Evolutionary conservation across 129 eudicot species (phyloP), one percentile per base, ranked within the genome.

Genomic region (Oenanthe sinensis): DNA sequence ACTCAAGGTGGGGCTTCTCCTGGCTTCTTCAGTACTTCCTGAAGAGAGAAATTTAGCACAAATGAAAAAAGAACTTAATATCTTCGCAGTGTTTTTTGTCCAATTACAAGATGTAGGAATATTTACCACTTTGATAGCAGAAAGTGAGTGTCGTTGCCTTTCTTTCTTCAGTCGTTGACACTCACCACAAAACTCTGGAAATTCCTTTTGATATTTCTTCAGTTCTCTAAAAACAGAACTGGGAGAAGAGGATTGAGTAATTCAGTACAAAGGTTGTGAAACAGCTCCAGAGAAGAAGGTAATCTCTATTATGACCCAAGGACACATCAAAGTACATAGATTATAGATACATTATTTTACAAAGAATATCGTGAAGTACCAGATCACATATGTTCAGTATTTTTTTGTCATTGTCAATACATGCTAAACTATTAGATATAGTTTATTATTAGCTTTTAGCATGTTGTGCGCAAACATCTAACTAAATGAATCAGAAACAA

Each of bases 141-240:
- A 70, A 76, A 91, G 80, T 45, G 87, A 82, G 79, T 79, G 87
- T n/a, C 74, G 83, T 80, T 86, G 87, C 71, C 91, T 84, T 82
- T 88, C 97, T 83, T 81, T 90, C 87, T 86, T 94, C 92, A 86
- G 88, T 42, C 89, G 87, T 80, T 91, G 91, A 77, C 98, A 94
- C 79, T 89, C 97, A 20, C 90, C 86, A 68, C 98, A 94, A 96
- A 96, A 94, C 82, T 81, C 82, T 48, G 91, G 74, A 84, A 84
- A 89, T 52, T 85, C 92, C 69, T 83, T 91, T 50, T 84, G 91
- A 82, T 88, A 87, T 76, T 94, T 94, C 81, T 83, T 89, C 83
- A 87, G 81, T 86, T 91, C 97, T 80, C 98, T 87, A 79, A 94
- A 94, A 42, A 86, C 89, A 52, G 98, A 87, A 81, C 97, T 94